These are phyloP conservation scores for Solanum ahanhuiri DNA, from an alignment of 257 asterid species.

Conservation along the genomic window DNA sequence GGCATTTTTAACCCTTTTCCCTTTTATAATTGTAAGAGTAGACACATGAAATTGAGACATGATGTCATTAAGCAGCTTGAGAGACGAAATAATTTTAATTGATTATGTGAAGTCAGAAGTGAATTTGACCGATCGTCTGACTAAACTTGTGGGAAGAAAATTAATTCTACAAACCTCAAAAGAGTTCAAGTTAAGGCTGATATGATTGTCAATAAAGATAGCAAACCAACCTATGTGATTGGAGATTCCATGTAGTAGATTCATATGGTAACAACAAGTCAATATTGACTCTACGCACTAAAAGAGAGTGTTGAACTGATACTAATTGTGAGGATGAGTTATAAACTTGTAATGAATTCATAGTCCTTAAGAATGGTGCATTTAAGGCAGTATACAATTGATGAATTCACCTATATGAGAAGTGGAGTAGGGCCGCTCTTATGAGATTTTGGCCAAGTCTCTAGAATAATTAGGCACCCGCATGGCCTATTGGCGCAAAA, in stretches of 20 bases:
- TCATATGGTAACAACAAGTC: not conserved
- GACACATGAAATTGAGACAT: not conserved
- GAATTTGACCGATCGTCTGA: not conserved
- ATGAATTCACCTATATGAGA: not conserved
- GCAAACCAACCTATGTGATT: not conserved
- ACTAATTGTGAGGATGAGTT: not conserved
- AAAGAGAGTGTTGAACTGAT: not conserved
- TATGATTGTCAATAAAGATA: not conserved
- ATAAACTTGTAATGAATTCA: not conserved
- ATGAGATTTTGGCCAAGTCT: no score
- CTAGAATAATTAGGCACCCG: no score
- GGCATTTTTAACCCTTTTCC: no score
- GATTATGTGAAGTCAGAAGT: no score
- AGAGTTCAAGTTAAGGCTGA: not conserved
- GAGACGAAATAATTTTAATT: not conserved
- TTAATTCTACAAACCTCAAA: not conserved
- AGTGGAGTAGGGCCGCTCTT: not conserved
- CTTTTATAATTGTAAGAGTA: not conserved
- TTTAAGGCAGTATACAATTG: not conserved
- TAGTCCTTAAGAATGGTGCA: not conserved
- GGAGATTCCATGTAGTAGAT: not conserved
- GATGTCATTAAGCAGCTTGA: not conserved
- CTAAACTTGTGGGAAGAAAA: not conserved
- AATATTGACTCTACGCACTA: not conserved
- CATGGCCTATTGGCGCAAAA: no score